Evolutionary conservation across 192 early-diverging fungal genomes (phyloP), one percentile per base, ranked within the genome.

Genomic region (Gaertneriomyces sp.): DNA sequence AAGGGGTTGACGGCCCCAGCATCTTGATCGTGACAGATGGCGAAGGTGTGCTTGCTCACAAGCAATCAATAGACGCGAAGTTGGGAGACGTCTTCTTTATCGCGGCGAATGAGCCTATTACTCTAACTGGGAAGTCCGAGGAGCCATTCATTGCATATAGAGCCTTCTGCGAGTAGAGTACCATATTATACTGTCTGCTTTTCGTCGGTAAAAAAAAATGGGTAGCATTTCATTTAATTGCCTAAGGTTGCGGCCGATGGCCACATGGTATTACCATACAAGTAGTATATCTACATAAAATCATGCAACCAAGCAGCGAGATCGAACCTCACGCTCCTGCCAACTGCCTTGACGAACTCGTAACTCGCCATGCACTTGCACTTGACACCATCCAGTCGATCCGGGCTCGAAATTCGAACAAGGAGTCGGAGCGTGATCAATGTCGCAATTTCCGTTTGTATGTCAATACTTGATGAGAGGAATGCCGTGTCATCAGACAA

Each of bases 321-420:
- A 25, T 96, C 91, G 79, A 97, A 97, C 54, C 85, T 79, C 12
- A 97, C 85, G 50, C 85, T 85, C 45, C 82, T 82, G 4, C 90
- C 86, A 6, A 98, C 78, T 0, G 69, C 67, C 40, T 87, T 73
- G 39, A 95, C 86, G 50, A 89, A 77, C 38, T 93, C 93, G 62
- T 87, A 89, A 52, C 88, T 87, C 3, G 91, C 90, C 67, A 93
- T 94, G 74, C 92, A 94, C 70, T 92, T 92, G 75, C 85, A 94
- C 64, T 90, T 93, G 39, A 91, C 81, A 9, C 82, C 81, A 39
- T 98, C 94, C 54, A 98, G 79, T 14, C 82, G 78, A 66, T 93
- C 90, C 56, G 87, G 81, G 3, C 74, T 70, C 0, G 87, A 89
- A 1, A 87, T 74, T 19, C 89, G 87, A 17, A 85, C 71, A n/a